Base-by-base conservation (phyloP, 805 yeast genomes). In the Candida sphagnicola region DNA sequence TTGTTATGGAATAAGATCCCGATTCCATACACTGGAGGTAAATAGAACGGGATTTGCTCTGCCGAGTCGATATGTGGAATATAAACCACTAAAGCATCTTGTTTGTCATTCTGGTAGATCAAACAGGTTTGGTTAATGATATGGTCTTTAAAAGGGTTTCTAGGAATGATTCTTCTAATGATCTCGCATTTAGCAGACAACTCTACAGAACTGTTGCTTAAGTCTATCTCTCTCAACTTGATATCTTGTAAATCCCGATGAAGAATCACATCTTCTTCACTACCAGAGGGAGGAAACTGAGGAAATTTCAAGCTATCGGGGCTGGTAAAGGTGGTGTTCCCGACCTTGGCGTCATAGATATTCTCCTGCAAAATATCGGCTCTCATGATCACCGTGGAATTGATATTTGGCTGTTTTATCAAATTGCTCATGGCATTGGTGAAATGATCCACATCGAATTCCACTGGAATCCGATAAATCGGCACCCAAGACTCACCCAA, bases 151-250 rank as follows among this genome's bases (percentile, higher is more conserved):
- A 77, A 80, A 0, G 96, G 95, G 53, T 90, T 90, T 59, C 97
- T 70, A 8, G 98, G 98, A n/a, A 90, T 75, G 25, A 90, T 79
- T 48, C 95, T 70, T 48, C 97, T 75, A n/a, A 88, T 86, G 34
- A 84, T 62, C 47, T 80, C 79, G 15, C 59, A 56, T 31, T 67
- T 65, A 14, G 72, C 70, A 41, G 53, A 37, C 38, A 62, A 51
- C 4, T 42, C 31, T 13, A 62, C 40, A 6, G 26, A 31, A 16
- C 59, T 46, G 21, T 48, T 36, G 15, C 31, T 13, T 23, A 63
- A 49, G 5, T 67, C 63, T 13, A 63, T 54, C 8, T 44, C 33
- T 44, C 69, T 54, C 30, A 67, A 52, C 8, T 43, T 40, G 11
- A 57, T 54, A 43, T 67, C 72, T 28, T 52, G 53, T 38, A 67